Evolutionary conservation across 371 early-diverging fungal species (phyloP), one percentile per base, ranked within the genome.

Genomic region (Batkoa obscura): DNA sequence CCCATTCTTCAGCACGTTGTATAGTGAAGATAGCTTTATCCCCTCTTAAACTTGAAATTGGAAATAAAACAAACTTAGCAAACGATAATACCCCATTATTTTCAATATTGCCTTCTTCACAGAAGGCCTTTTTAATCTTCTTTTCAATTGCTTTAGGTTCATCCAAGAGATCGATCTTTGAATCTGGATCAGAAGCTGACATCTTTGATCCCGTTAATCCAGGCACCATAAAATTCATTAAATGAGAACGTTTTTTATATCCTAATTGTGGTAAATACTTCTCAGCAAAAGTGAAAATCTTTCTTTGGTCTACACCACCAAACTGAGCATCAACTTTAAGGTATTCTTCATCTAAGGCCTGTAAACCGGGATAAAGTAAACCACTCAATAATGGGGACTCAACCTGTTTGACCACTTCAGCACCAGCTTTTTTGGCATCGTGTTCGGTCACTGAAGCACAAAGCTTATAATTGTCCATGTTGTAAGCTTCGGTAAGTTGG

Each of bases 211-310:
- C 97, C 34, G 86, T 76, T 51, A 99, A 77, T 23, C 99, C 99
- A 35, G 96, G 94, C 0, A 99, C 90, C 99, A 99, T 99, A n/a
- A 84, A 77, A 75, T 98, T 99, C 99, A 99, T 99, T 64, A 99
- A 74, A 65, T 99, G 99, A 15, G 89, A 75, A 53, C 99, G 86
- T 75, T 98, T 99, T 70, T 87, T 83, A 78, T 96, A 99, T 42
- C 98, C 99, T 35, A 99, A 71, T 42, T 73, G 71, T 31, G 99
- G 99, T 63, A 99, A 65, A 75, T 90, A 91, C 70, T 95, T 94
- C 68, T 90, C 94, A 41, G 99, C 98, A 71, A 91, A 83, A 1
- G 87, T 86, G 66, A 99, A 99, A 65, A 99, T 99, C 83, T 99
- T 99, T 68, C 99, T 86, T 75, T 99, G 99, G 70, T 99, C 99